Base-by-base conservation (phyloP, 805 yeast genomes). In the Teunomyces barrocoloradensis region DNA sequence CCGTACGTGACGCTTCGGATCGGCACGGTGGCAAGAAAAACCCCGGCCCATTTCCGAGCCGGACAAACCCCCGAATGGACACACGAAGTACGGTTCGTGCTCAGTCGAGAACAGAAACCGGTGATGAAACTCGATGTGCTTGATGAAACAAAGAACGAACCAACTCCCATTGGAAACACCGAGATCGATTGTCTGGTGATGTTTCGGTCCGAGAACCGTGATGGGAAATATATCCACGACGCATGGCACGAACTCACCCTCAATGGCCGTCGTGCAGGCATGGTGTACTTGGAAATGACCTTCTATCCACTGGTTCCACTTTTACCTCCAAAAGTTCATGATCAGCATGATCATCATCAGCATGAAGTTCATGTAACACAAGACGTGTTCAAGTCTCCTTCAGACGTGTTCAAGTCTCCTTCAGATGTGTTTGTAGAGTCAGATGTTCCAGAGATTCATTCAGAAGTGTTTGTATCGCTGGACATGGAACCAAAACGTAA, bases 21-120 rank as follows among this genome's bases (percentile, higher is more conserved):
- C 4, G 92, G 91, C 25, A 89, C 88, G 50, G 79, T 80, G 56
- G 92, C 95, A 7, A 83, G 87, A 53, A 82, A 85, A 58, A 89
- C 97, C 0, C 83, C 82, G 30, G 77, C 89, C 0, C 82, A 87
- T 49, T 78, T 80, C 44, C 71, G 98, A 54, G 99, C 96, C 1
- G 99, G 99, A 1, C 99, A 94, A 62, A 86, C 88, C 4, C 99
- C 99, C 1, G 79, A 74, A 17, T 94, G 97, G 89, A 84, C 88
- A 50, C 82, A 82, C 50, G 89, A 87, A 53, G 73, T 86, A 48
- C 71, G 88, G 54, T 88, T 87, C 59, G 78, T 78, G 33, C 71
- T 89, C 21, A 75, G 82, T 1, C 77, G 87, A 6, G 86, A 84
- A 32, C 74, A 84, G 23, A 81, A 77, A 43, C 85, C 89, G 1